A percentile compares a stretch with the other conserved stretches of the same genome.
Evolutionary conservation across 768 basidiomycete species (phyloP).

Genomic region (Podaxis carcinomalis): DNA sequence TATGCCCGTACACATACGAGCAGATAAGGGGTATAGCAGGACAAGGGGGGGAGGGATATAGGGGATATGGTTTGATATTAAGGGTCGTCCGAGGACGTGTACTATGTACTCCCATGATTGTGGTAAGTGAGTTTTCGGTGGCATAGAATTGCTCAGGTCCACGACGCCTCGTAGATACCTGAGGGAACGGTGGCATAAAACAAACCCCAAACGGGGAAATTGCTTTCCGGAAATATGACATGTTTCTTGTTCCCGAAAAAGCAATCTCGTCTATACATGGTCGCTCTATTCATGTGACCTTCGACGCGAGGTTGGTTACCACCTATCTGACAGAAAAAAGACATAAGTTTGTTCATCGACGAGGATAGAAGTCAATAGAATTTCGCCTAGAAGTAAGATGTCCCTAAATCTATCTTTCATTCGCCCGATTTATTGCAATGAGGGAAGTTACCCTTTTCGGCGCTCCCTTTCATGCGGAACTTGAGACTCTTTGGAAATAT

Average conservation of each 20-base stretch:
- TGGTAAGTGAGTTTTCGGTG: not conserved
- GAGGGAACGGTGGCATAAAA: not conserved
- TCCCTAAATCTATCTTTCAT: not conserved
- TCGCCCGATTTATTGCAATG: not conserved
- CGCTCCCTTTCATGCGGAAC: not conserved
- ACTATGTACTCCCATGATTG: not conserved
- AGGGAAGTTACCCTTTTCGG: not conserved
- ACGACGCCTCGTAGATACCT: not conserved
- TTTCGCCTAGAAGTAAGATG: not conserved
- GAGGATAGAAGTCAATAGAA: not conserved
- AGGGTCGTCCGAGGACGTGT: too few relatives aligned
- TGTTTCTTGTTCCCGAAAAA: slow-evolving; percentile 3
- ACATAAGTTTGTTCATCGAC: not conserved
- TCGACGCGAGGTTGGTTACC: not conserved
- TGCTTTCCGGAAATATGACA: not conserved
- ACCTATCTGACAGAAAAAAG: not conserved
- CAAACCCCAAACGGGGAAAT: slow-evolving; percentile 1
- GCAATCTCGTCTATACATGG: slow-evolving; percentile 6
- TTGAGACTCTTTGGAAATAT: not conserved
- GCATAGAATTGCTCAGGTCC: not conserved
- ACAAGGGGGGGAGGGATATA: too few relatives aligned
- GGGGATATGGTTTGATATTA: too few relatives aligned
- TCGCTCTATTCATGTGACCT: not conserved
- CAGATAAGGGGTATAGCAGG: too few relatives aligned
- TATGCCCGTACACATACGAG: too few relatives aligned